Conservation (phyloP, 257 asterid species). For the Leonotis leonurus region DNA sequence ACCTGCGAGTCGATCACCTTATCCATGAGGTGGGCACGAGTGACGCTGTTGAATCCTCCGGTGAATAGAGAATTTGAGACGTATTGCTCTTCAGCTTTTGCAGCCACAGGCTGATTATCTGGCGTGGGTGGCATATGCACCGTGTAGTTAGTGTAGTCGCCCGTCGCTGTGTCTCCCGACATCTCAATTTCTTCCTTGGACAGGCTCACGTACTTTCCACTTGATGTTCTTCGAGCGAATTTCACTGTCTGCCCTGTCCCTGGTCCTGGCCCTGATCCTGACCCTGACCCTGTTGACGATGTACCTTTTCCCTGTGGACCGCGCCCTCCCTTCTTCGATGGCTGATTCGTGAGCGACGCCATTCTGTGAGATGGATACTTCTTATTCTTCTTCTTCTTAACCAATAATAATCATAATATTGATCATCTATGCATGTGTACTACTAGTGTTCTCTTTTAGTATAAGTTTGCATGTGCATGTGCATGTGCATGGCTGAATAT, state of each 20-base stretch:
- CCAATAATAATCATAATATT: background rate
- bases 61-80: slow-evolving; percentile 78
- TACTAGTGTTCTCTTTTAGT: no score
- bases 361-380: no score
- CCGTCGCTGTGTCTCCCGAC: slow-evolving; percentile 56
- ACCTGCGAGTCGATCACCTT: slow-evolving; percentile 86
- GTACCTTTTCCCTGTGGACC: slow-evolving; percentile 16
- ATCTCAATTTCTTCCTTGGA: slow-evolving; percentile 71
- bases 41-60: slow-evolving; percentile 79
- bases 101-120: slow-evolving; percentile 75
- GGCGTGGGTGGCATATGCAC: slow-evolving; percentile 91
- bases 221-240: slow-evolving; percentile 74
- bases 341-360: slow-evolving; percentile 44
- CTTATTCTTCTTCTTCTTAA: background rate
- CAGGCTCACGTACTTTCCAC: slow-evolving; percentile 69
- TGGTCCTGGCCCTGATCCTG: no score
- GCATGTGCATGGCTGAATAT: background rate
- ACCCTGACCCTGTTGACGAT: background rate
- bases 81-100: slow-evolving; percentile 86
- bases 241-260: slow-evolving; percentile 58
- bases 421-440: no score
- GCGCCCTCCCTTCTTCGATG: slow-evolving; percentile 44
- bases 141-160: slow-evolving; percentile 67
- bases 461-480: no score
- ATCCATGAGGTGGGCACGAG: slow-evolving; percentile 91